Conservation (phyloP, 805 yeast species). For the Blastobotrys attinorum region DNA sequence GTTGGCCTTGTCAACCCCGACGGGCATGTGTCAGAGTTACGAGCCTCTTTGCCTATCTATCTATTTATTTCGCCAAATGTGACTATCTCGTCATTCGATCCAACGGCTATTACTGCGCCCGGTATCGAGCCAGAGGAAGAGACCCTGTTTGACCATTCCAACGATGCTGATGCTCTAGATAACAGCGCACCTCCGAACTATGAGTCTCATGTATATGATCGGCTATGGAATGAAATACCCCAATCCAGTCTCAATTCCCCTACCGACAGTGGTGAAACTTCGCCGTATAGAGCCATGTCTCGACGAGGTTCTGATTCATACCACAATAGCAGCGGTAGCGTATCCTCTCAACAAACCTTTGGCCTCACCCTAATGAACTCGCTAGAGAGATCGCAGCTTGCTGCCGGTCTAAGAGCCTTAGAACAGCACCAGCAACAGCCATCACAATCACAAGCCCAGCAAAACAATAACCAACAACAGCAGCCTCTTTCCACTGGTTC, state of each 20-base stretch:
- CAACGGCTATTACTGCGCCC: constrained; percentile 12
- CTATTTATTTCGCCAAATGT: constrained; percentile 78
- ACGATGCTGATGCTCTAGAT: neutral
- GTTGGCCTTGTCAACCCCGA: constrained; percentile 78
- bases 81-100: constrained; percentile 46
- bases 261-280: constrained; percentile 30
- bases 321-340: too few species aligned
- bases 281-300: constrained; percentile 30
- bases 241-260: constrained; percentile 33
- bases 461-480: constrained; percentile 37
- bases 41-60: constrained; percentile 82
- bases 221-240: constrained; percentile 58
- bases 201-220: constrained; percentile 68
- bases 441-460: neutral
- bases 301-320: constrained; percentile 31
- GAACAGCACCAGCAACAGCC: constrained; percentile 34
- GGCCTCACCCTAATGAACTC: constrained; percentile 25
- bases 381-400: constrained; percentile 30
- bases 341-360: too few species aligned
- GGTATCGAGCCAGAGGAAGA: constrained; percentile 9
- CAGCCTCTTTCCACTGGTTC: constrained; percentile 34
- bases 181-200: constrained; percentile 74
- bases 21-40: constrained; percentile 84
- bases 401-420: constrained; percentile 32
- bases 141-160: constrained; percentile 16